These are phyloP conservation scores for Pythium aquatile DNA, from an alignment of 352 stramenopile genomes.

Conservation along the genomic window DNA sequence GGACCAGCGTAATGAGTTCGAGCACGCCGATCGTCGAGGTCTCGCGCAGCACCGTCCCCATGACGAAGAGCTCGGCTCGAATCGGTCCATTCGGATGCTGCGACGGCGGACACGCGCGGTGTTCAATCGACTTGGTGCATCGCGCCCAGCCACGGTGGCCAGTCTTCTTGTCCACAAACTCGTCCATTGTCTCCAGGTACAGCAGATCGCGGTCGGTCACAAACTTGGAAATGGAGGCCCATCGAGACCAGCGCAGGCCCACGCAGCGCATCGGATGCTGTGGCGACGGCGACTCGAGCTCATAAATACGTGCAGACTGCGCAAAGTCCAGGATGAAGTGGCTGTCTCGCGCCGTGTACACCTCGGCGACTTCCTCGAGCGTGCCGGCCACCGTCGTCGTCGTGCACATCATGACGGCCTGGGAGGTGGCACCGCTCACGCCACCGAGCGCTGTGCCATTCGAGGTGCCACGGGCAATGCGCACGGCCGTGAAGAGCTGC, in stretches of 20 bases:
- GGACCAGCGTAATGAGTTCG: constrained; percentile 55
- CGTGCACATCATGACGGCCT: constrained; percentile 63
- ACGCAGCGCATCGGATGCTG: constrained; percentile 44
- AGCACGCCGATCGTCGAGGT: constrained; percentile 52
- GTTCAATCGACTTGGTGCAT: constrained; percentile 61
- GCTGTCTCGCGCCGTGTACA: constrained; percentile 47
- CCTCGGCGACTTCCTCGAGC: constrained; percentile 57
- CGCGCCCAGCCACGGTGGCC: constrained; percentile 65
- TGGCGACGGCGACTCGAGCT: constrained; percentile 43
- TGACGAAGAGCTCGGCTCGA: constrained; percentile 51
- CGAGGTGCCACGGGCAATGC: constrained; percentile 27
- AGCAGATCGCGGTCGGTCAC: constrained; percentile 55
- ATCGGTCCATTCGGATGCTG: constrained; percentile 53
- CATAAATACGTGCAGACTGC: constrained; percentile 49
- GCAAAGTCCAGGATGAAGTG: constrained; percentile 52
- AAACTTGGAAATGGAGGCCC: constrained; percentile 50
- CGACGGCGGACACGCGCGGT: constrained; percentile 55
- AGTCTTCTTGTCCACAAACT: constrained; percentile 56
- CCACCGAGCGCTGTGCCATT: constrained; percentile 35
- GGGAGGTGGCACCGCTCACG: constrained; percentile 28
- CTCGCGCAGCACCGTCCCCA: constrained; percentile 60
- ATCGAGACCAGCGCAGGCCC: constrained; percentile 57
- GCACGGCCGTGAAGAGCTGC: constrained; percentile 28
- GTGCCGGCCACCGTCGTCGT: constrained; percentile 48
- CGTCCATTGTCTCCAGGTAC: constrained; percentile 66